Evolutionary conservation across 1,284 basidiomycete genomes (phyloP).

Genomic region (Pyrrhoderma noxium): DNA sequence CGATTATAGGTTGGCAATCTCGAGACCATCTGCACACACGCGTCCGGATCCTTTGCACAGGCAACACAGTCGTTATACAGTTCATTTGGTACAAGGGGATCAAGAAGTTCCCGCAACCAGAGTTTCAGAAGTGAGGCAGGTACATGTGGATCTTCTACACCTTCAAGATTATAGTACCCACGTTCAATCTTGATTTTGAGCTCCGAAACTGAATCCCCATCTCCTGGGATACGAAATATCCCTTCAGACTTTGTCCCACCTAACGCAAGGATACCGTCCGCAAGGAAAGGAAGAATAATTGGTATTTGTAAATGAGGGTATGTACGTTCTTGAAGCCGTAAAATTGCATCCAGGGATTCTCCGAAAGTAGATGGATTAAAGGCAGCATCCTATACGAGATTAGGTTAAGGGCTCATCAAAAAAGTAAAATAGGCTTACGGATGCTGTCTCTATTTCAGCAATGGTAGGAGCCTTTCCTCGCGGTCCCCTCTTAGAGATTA

Average conservation of each 20-base stretch:
- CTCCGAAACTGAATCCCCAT: conserved; percentile 77
- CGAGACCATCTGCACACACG: conserved; percentile 67
- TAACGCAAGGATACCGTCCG: conserved; percentile 82
- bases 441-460: conserved; percentile 83
- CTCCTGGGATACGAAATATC: conserved; percentile 87
- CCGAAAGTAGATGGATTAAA: conserved; percentile 93
- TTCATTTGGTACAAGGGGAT: conserved; percentile 82
- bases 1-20: conserved; percentile 78
- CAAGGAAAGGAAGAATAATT: conserved; percentile 86
- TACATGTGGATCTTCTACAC: conserved; percentile 82
- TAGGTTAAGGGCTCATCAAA: background rate
- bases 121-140: conserved; percentile 84
- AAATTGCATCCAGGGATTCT: conserved; percentile 77
- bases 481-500: conserved; percentile 74
- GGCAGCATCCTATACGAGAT: conserved; percentile 62
- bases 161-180: conserved; percentile 83
- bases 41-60: conserved; percentile 55
- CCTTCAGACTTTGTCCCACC: conserved; percentile 81
- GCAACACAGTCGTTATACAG: conserved; percentile 83
- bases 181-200: conserved; percentile 83
- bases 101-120: conserved; percentile 84
- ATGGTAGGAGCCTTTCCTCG: conserved; percentile 73
- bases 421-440: conserved; percentile 38
- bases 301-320: conserved; percentile 82
- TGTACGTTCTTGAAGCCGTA: conserved; percentile 74